phyloP scores from a whole-genome alignment of 805 yeast genomes.

The Barnettozyma vustinii region DNA sequence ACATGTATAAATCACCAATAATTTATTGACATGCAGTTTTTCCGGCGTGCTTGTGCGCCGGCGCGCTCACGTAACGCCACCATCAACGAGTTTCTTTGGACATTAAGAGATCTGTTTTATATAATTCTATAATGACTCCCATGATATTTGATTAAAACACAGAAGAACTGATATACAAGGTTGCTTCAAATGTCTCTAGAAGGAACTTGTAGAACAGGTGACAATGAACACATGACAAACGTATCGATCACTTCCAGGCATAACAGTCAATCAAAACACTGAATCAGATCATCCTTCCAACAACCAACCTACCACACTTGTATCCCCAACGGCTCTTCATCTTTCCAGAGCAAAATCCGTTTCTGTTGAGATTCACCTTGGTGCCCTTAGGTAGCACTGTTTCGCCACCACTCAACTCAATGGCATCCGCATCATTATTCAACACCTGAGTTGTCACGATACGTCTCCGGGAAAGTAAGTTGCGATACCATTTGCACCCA shows the following conservation, averaged over 20 bases:
- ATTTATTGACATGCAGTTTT: too few species aligned
- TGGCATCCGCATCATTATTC: constrained; percentile 7
- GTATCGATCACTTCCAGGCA: not conserved
- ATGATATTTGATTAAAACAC: too few species aligned
- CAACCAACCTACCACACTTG: not conserved
- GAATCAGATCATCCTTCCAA: not conserved
- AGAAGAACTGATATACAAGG: too few species aligned
- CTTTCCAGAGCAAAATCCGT: not conserved
- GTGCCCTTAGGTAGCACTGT: not conserved
- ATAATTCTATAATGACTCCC: too few species aligned
- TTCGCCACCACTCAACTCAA: not conserved
- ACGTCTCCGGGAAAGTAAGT: constrained; percentile 1
- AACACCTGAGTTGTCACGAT: constrained; percentile 14
- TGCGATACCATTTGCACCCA: not conserved
- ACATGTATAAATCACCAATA: too few species aligned
- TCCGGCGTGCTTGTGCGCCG: too few species aligned
- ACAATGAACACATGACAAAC: too few species aligned
- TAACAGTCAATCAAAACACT: not conserved
- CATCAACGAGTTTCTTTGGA: too few species aligned
- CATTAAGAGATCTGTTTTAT: too few species aligned
- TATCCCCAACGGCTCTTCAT: not conserved
- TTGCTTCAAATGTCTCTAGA: too few species aligned
- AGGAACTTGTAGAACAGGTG: too few species aligned
- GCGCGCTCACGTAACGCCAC: too few species aligned
- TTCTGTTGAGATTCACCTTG: not conserved